Evolutionary conservation across 768 basidiomycete genomes (phyloP).

Genomic region (Cystoderma amianthinum): DNA sequence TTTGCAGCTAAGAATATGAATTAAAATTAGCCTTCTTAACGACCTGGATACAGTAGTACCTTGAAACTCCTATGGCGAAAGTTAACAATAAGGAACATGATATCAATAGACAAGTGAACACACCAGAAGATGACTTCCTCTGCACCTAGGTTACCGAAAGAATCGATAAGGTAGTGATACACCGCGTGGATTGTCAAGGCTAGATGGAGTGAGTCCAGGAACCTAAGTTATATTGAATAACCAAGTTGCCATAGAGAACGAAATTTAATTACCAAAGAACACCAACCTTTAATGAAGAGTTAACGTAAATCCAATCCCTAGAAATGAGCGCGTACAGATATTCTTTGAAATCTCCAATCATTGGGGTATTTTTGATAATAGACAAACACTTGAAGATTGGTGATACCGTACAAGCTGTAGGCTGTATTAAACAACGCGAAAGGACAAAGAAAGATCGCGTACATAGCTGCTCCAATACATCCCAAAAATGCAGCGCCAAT

Average conservation of each 20-base stretch:
- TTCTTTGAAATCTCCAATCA: constrained; percentile 13
- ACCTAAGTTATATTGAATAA: constrained; percentile 6
- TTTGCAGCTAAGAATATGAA: constrained; percentile 10
- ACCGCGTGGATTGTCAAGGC: constrained; percentile 18
- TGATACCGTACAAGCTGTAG: constrained; percentile 12
- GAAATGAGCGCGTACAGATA: constrained; percentile 9
- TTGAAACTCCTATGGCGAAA: constrained; percentile 14
- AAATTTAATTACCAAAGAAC: constrained; percentile 10
- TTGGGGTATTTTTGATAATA: constrained; percentile 15
- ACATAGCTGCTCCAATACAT: not conserved
- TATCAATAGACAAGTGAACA: not conserved
- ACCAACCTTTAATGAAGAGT: constrained; percentile 9
- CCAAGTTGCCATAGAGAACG: not conserved
- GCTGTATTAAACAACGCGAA: not conserved
- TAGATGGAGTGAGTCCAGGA: constrained; percentile 19
- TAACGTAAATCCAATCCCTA: not conserved
- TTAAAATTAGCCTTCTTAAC: not conserved
- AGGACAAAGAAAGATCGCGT: not conserved
- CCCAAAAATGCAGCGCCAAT: not conserved
- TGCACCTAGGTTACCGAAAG: constrained; percentile 15
- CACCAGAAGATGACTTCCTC: not conserved
- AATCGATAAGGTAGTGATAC: constrained; percentile 16
- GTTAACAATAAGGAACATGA: not conserved
- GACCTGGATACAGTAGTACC: constrained; percentile 3
- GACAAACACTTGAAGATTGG: constrained; percentile 15